Base-by-base conservation (phyloP, 768 basidiomycete genomes). In the Suillus bovinus region DNA sequence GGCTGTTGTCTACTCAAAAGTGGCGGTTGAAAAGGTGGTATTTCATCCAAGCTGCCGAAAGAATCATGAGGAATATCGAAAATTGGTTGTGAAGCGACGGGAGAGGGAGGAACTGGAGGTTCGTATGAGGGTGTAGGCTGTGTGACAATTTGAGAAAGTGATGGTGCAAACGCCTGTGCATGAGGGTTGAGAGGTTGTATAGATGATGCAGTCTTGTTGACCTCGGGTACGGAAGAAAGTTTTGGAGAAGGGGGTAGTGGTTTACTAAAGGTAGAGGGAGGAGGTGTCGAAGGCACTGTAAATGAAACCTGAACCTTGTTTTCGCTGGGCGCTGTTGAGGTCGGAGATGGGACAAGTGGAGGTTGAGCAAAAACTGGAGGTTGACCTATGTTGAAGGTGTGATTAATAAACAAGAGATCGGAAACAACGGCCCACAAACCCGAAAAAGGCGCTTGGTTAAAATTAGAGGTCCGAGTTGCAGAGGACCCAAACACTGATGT, bases 1-100 rank as follows among this genome's bases (percentile, higher is more conserved):
- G 76, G 73, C 27, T 64, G 67, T 11, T 60, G 72, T 64, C 72
- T 70, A 58, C 59, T 61, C 14, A 76, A 69, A 50, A 66, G 69
- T 31, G 74, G 74, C 4, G 76, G 76, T 60, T 66, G 68, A 22
- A 56, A 34, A 33, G 55, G 66, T 50, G 63, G 60, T 13, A 58
- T 67, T 33, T 66, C 70, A 52, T 36, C 36, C 29, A 55, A 13
- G 36, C 38, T 47, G 10, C 42, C 29, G 29, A 50, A 42, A 11
- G 59, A 27, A 41, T 58, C 59, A 22, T 36, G 59, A 27, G 41
- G 58, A 29, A 24, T 16, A 22, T 27, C 50, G 24, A 66, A 67
- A 22, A 63, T 38, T 36, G 61, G 41, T 24, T 59, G 36, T 38
- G 62, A 47, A 49, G 50, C n/a, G 52, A 64, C 62, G 9, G 67